Conservation (phyloP, 2,329 filamentous ascomycete genomes). For the Ustulina deusta region DNA sequence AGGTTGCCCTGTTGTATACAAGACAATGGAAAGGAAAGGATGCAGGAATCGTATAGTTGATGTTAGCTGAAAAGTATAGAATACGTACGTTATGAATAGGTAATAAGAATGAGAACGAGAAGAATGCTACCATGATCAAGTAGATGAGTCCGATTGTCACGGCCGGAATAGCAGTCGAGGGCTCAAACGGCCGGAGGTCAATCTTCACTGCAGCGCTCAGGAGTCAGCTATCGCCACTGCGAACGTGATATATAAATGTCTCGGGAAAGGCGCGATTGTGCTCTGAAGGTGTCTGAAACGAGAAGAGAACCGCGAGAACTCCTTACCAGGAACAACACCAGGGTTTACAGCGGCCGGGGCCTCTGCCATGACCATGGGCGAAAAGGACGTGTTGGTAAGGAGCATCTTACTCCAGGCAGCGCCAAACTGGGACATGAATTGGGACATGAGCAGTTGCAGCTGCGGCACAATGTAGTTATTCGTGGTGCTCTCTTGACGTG, state of each 20-base stretch:
- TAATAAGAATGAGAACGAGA: conserved; percentile 73
- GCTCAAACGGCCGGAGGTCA: conserved; percentile 71
- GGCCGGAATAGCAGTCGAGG: conserved; percentile 65
- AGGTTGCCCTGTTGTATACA: background rate
- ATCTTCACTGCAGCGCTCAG: conserved; percentile 43
- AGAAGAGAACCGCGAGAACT: background rate
- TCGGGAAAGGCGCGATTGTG: background rate
- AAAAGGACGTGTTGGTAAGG: conserved; percentile 55
- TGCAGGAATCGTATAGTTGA: background rate
- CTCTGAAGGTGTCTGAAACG: background rate
- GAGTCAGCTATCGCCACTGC: background rate
- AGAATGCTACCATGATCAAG: conserved; percentile 75
- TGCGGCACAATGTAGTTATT: conserved; percentile 65
- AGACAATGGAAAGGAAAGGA: background rate
- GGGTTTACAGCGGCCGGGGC: conserved; percentile 30
- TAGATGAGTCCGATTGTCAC: conserved; percentile 74
- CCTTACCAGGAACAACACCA: conserved; percentile 42
- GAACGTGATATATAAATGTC: background rate
- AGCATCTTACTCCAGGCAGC: conserved; percentile 57
- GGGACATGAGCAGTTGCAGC: conserved; percentile 59
- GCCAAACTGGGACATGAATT: conserved; percentile 63
- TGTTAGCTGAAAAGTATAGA: background rate
- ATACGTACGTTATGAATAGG: conserved; percentile 66
- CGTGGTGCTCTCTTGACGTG: conserved; percentile 68
- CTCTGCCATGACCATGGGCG: conserved; percentile 46